Percentiles rank a stretch among this genome's conserved stretches.
phyloP scores from a whole-genome alignment of 371 early-diverging fungal species.

The Mortierella sp. region DNA sequence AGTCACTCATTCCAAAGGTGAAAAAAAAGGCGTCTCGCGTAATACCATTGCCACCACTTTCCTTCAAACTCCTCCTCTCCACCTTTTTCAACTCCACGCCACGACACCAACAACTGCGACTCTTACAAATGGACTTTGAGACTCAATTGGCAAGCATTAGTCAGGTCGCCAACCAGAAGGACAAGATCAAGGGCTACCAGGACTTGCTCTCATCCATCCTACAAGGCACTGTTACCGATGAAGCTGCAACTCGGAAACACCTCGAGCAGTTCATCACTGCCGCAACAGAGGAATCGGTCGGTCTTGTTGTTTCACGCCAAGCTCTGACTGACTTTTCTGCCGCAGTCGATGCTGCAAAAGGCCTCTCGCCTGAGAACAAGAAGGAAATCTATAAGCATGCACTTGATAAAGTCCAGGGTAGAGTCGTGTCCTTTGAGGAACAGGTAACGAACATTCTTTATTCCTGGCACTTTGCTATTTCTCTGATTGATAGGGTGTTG shows the following conservation, averaged over 20 bases:
- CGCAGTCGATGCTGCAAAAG: slow-evolving; percentile 44
- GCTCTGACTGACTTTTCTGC: slow-evolving; percentile 75
- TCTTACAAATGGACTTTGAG: slow-evolving; percentile 37
- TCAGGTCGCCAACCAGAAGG: slow-evolving; percentile 55
- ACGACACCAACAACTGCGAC: background rate
- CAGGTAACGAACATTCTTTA: slow-evolving; percentile 65
- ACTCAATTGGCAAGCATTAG: slow-evolving; percentile 33
- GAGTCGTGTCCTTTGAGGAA: slow-evolving; percentile 91
- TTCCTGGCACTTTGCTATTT: background rate
- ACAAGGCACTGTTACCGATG: slow-evolving; percentile 16
- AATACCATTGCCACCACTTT: slow-evolving; percentile 1
- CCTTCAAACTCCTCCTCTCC: background rate
- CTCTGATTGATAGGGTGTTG: background rate
- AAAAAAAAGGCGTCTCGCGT: background rate
- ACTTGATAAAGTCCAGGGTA: slow-evolving; percentile 69
- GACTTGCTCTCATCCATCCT: slow-evolving; percentile 51
- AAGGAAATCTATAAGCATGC: slow-evolving; percentile 68
- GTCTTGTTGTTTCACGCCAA: slow-evolving; percentile 82
- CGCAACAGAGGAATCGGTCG: slow-evolving; percentile 79
- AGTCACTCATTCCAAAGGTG: slow-evolving; percentile 3
- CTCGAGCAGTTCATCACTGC: slow-evolving; percentile 68
- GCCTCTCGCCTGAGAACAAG: slow-evolving; percentile 57
- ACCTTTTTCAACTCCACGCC: background rate
- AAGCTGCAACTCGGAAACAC: slow-evolving; percentile 15
- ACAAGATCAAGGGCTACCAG: slow-evolving; percentile 58